Evolutionary conservation across 2,329 filamentous ascomycete genomes (phyloP).

Genomic region (Fusarium transvaalense): DNA sequence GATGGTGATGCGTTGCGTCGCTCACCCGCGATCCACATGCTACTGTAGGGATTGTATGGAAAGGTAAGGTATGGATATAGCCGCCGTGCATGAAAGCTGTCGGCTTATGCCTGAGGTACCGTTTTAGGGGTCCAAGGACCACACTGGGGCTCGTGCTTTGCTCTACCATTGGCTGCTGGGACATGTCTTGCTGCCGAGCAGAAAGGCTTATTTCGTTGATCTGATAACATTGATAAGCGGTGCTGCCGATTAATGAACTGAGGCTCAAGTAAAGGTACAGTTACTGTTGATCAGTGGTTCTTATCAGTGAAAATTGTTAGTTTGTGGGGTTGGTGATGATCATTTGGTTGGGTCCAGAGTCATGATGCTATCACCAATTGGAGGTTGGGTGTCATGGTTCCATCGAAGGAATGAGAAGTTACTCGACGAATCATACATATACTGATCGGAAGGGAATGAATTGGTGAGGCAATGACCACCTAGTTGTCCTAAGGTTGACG

Average conservation of each 20-base stretch:
- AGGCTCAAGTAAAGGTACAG: slow-evolving; percentile 11
- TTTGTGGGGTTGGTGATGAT: neutral
- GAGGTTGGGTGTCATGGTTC: neutral
- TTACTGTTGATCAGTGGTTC: slow-evolving; percentile 16
- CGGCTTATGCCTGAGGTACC: slow-evolving; percentile 27
- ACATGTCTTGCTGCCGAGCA: slow-evolving; percentile 19
- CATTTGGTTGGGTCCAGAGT: neutral
- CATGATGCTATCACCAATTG: slow-evolving; percentile 9
- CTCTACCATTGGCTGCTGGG: slow-evolving; percentile 33
- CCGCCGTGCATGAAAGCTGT: slow-evolving; percentile 41
- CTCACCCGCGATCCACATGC: slow-evolving; percentile 44
- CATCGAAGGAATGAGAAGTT: neutral
- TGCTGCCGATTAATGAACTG: slow-evolving; percentile 30
- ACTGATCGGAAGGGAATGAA: neutral
- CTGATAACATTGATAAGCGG: slow-evolving; percentile 25
- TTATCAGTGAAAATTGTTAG: neutral
- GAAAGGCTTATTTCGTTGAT: slow-evolving; percentile 37
- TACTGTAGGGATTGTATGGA: slow-evolving; percentile 6
- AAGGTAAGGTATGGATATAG: slow-evolving; percentile 30
- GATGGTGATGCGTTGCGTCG: slow-evolving; percentile 31
- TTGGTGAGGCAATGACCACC: neutral
- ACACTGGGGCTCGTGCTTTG: slow-evolving; percentile 11
- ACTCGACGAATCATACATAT: neutral
- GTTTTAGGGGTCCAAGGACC: slow-evolving; percentile 44
- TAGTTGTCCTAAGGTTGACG: neutral